Evolutionary conservation across 768 basidiomycete genomes (phyloP), one percentile per base, ranked within the genome.

Genomic region (Mycena vulgaris): DNA sequence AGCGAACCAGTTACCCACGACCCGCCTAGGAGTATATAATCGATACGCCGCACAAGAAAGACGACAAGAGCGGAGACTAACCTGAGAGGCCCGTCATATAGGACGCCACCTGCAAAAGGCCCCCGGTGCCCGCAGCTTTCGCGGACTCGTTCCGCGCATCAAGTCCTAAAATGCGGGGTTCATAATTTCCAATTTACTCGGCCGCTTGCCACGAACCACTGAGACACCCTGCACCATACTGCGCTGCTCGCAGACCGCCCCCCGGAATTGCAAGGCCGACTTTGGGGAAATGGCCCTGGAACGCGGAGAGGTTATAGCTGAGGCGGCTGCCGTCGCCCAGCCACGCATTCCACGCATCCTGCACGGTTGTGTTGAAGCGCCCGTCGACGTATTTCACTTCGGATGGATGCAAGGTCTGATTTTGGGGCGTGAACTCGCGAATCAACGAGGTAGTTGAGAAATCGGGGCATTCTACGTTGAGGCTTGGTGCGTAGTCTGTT

Each of bases 11-110:
- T 87, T 11, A 91, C 76, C 92, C 92, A 93, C 2, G 92, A 89
- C 4, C 92, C 92, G 25, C 90, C 90, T 90, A n/a, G 37, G 13
- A 67, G 4, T 47, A 17, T 31, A 31, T 19, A 51, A 5, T 59
- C 51, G 33, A 51, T 55, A 62, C 37, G 7, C 21, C 17, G 16
- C 59, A 55, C 11, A 33, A 53, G 56, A 39, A 19, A 21, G 35
- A 51, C 0, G 30, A 6, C 17, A 39, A 53, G 1, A 31, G 7
- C n/a, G n/a, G 49, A 17, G 11, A 76, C 82, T 53, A 66, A 90
- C 90, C 91, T 68, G 91, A 92, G 11, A 94, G 83, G 1, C 89
- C 92, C 13, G 89, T 79, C 47, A 92, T 81, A 80, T 94, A 95
- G 3, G 89, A 90, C 6, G 89, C 80, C n/a, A 91, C 89, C 76